A percentile compares a stretch with the other conserved stretches of the same genome.
phyloP scores from a whole-genome alignment of 805 yeast genomes.

The Starmerella khaoyaiensis region DNA sequence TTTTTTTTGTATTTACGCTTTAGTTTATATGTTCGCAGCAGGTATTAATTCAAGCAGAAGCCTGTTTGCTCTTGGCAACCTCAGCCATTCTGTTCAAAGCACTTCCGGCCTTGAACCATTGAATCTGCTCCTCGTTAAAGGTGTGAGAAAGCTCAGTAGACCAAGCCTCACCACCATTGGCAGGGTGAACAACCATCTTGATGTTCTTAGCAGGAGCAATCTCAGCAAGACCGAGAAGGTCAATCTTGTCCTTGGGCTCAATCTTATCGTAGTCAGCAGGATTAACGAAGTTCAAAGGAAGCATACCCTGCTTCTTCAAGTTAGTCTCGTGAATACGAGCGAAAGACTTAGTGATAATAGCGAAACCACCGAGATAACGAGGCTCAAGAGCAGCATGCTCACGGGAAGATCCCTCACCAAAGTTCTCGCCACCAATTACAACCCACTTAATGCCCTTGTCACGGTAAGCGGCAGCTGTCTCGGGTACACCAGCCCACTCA shows the following conservation, averaged over 20 bases:
- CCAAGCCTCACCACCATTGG: slow-evolving; percentile 71
- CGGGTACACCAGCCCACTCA: slow-evolving; percentile 90
- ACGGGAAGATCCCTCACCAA: slow-evolving; percentile 99
- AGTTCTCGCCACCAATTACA: slow-evolving; percentile 96
- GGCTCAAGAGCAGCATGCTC: slow-evolving; percentile 99
- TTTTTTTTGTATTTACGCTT: too few species aligned
- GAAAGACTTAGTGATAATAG: slow-evolving; percentile 93
- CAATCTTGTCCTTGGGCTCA: slow-evolving; percentile 79
- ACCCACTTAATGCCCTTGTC: slow-evolving; percentile 89
- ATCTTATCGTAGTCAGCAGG: slow-evolving; percentile 88
- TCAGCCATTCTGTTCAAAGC: slow-evolving; percentile 93
- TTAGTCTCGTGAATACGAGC: slow-evolving; percentile 99
- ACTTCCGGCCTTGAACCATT: slow-evolving; percentile 98
- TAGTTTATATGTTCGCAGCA: too few species aligned
- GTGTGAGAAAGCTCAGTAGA: slow-evolving; percentile 88
- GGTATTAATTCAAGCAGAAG: slow-evolving; percentile 7
- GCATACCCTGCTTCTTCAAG: slow-evolving; percentile 98
- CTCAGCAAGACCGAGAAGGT: slow-evolving; percentile 67
- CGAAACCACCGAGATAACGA: slow-evolving; percentile 96
- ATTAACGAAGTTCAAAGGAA: slow-evolving; percentile 88
- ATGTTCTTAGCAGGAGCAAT: slow-evolving; percentile 90
- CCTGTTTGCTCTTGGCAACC: slow-evolving; percentile 18
- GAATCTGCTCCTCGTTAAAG: slow-evolving; percentile 91
- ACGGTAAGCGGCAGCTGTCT: slow-evolving; percentile 89
- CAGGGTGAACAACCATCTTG: slow-evolving; percentile 53